Percentiles rank a stretch among this genome's conserved stretches.
Evolutionary conservation across 495 filamentous ascomycete genomes (phyloP).

Genomic region (Aspergillus steynii): DNA sequence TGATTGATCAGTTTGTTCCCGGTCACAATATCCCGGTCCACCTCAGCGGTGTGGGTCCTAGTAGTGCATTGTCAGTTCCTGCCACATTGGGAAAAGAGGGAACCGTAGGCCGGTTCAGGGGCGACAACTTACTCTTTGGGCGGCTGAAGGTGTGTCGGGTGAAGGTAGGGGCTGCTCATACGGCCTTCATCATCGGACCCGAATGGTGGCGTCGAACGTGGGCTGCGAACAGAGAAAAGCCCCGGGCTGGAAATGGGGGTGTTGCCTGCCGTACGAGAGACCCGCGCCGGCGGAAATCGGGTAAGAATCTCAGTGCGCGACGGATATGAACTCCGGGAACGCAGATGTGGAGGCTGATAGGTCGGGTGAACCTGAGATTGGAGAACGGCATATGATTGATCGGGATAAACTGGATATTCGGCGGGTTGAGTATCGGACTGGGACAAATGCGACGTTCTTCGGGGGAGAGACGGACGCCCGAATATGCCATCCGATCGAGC

Average conservation of each 20-base stretch:
- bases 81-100: not conserved
- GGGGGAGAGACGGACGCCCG: constrained; percentile 25
- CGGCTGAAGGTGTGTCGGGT: constrained; percentile 64
- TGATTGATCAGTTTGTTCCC: constrained; percentile 96
- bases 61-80: constrained; percentile 9
- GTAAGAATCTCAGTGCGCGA: constrained; percentile 36
- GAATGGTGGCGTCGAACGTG: constrained; percentile 43
- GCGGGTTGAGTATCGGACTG: constrained; percentile 28
- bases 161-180: constrained; percentile 58
- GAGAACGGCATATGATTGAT: constrained; percentile 53
- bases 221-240: constrained; percentile 56
- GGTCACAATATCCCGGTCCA: constrained; percentile 82
- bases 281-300: constrained; percentile 32
- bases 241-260: constrained; percentile 70
- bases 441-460: constrained; percentile 28
- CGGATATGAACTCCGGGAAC: constrained; percentile 43
- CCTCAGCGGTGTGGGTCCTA: constrained; percentile 82
- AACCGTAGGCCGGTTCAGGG: not conserved
- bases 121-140: constrained; percentile 54
- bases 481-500: constrained; percentile 37
- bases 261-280: constrained; percentile 56
- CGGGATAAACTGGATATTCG: constrained; percentile 53
- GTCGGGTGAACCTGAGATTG: constrained; percentile 51
- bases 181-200: constrained; percentile 49
- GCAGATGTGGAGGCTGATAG: constrained; percentile 40